Conservation (phyloP, 2,329 filamentous ascomycete genomes). For the Paraconiothyrium sp. region DNA sequence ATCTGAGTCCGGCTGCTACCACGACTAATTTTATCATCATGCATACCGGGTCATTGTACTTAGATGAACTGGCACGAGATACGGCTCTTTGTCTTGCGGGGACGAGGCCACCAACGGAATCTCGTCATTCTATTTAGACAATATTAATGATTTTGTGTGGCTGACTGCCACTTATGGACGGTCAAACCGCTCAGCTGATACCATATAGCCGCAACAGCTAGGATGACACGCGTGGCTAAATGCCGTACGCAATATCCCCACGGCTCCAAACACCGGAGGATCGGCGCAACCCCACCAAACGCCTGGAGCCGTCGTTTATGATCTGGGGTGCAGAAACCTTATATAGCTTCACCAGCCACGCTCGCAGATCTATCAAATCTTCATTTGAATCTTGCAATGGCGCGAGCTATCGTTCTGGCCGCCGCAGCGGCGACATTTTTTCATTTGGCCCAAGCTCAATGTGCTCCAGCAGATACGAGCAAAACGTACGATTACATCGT, state of each 20-base stretch:
- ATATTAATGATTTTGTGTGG: background rate
- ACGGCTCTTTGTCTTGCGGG: conserved; percentile 1
- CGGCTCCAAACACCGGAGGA: conserved; percentile 18
- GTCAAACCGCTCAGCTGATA: conserved; percentile 12
- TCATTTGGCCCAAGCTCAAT: conserved; percentile 21
- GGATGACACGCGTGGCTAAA: conserved; percentile 18
- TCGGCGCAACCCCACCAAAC: conserved; percentile 23
- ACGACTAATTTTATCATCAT: background rate
- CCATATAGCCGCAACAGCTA: conserved; percentile 7
- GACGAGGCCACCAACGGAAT: conserved; percentile 4
- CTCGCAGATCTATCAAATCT: background rate
- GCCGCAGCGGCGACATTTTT: conserved; percentile 22
- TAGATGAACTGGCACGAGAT: conserved; percentile 8
- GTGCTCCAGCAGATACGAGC: conserved; percentile 34
- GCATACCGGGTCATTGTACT: conserved; percentile 2
- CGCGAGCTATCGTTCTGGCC: conserved; percentile 17
- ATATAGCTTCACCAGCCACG: conserved; percentile 16
- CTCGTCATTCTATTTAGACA: conserved; percentile 7
- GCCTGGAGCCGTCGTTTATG: conserved; percentile 18
- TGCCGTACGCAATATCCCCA: conserved; percentile 15
- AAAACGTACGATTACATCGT: conserved; percentile 69
- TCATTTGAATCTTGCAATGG: conserved; percentile 21
- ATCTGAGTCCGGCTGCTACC: background rate
- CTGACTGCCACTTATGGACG: conserved; percentile 1
- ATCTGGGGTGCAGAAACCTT: conserved; percentile 28